Percentiles rank a stretch among this genome's conserved stretches.
These are phyloP conservation scores for Bacterosira constricta DNA, from an alignment of 108 stramenopile genomes.

Conservation along the genomic window DNA sequence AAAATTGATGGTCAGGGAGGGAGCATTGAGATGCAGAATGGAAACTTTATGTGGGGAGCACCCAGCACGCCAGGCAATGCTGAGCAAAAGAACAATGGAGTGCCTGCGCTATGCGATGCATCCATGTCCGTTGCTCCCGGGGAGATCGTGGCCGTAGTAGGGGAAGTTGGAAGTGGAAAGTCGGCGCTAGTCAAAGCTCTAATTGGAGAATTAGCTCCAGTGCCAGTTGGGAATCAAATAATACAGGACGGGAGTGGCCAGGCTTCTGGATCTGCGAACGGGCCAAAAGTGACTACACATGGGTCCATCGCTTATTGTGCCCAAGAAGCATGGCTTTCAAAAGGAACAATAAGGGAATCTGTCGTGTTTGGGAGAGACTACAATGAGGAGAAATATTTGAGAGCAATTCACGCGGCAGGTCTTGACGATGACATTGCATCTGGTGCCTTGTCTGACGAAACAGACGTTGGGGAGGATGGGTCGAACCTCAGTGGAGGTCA, in stretches of 20 bases:
- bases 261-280: conserved; percentile 35
- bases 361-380: conserved; percentile 83
- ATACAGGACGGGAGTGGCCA: background rate
- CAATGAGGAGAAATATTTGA: conserved; percentile 65
- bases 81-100: conserved; percentile 19
- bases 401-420: conserved; percentile 70
- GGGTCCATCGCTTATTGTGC: conserved; percentile 77
- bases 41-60: conserved; percentile 74
- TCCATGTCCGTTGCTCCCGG: conserved; percentile 65
- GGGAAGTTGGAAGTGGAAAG: conserved; percentile 91
- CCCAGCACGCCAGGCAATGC: conserved; percentile 33
- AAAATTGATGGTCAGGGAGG: conserved; percentile 39
- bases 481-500: conserved; percentile 85
- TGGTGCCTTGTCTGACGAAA: conserved; percentile 11
- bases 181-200: conserved; percentile 76
- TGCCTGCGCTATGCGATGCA: conserved; percentile 63
- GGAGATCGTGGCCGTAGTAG: conserved; percentile 86
- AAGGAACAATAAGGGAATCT: conserved; percentile 82
- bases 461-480: conserved; percentile 81
- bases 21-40: conserved; percentile 65
- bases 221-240: conserved; percentile 54
- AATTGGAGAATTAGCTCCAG: conserved; percentile 86
- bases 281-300: conserved; percentile 53
- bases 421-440: conserved; percentile 69
- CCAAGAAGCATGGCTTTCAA: conserved; percentile 85